These are phyloP conservation scores for Sporothrix protearum DNA, from an alignment of 2,329 filamentous ascomycete species.

Conservation along the genomic window DNA sequence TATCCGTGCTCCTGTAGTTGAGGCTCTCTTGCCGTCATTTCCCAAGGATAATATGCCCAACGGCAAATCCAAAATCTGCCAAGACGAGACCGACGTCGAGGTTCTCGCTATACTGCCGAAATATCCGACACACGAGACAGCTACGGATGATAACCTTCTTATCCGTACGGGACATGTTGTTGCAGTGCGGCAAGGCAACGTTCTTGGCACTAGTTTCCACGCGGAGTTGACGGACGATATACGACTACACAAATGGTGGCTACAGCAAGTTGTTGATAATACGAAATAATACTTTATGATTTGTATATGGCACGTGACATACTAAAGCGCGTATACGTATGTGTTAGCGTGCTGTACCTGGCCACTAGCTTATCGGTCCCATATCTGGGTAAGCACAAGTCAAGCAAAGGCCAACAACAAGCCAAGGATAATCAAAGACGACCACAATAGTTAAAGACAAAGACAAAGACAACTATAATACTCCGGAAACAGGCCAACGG, in stretches of 20 bases:
- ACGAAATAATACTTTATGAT: too few species aligned
- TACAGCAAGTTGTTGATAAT: conserved; percentile 42
- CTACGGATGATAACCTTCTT: conserved; percentile 27
- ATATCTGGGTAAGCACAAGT: neutral
- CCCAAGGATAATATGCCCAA: conserved; percentile 28
- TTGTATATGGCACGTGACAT: too few species aligned
- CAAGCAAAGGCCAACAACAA: neutral
- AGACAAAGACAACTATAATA: neutral
- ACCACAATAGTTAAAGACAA: neutral
- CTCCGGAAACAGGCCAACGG: neutral
- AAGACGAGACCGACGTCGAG: conserved; percentile 39
- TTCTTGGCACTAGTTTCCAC: conserved; percentile 93
- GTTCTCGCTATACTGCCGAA: conserved; percentile 52
- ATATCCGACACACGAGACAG: conserved; percentile 32
- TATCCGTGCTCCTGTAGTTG: conserved; percentile 90
- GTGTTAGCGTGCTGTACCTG: neutral
- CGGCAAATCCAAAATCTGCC: conserved; percentile 32
- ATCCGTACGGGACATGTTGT: conserved; percentile 70
- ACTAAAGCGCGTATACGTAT: too few species aligned
- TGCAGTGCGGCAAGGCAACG: conserved; percentile 83
- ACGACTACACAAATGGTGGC: conserved; percentile 92
- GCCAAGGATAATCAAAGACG: neutral
- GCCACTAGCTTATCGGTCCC: neutral
- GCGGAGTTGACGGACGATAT: conserved; percentile 86
- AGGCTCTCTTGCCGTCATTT: conserved; percentile 61